Evolutionary conservation across 129 eudicot genomes (phyloP), one percentile per base, ranked within the genome.

Genomic region (Rutidosis leptorrhynchoides): DNA sequence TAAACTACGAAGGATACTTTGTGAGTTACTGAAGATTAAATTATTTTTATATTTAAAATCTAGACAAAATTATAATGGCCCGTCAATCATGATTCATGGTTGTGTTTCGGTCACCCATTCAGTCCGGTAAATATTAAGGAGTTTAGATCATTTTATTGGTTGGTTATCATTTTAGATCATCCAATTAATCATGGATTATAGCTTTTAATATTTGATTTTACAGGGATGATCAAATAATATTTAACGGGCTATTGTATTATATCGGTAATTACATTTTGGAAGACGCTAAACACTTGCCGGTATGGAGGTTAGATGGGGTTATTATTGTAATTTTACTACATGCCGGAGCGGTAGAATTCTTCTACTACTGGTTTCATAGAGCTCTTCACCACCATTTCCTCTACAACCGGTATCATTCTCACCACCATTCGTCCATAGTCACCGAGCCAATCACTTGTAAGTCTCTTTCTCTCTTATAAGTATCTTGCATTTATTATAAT

Each of bases 391-490:
- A 87, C 48, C 90, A 87, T 65, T 84, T 51, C 53, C 95, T 87
- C 52, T 87, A 87, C 75, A 81, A 76, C 62, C 84, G 90, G 54
- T 87, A 87, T 59, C 95, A 87, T 68, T 87, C 95, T 4, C 95
- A 87, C 52, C 95, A 87, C 67, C 95, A 87, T 58, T 79, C 90
- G 28, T 87, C 95, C 74, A 73, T 87, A 25, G 95, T 79, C 72
- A 87, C 95, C n/a, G 85, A 87, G 80, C 95, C 95, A 30, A 87
- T 87, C 43, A 79, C 90, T 14, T 87, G 95, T 87, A 84, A 67
- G 48, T 45, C 65, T 54, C 25, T 25, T 21, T 49, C 33, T 29
- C 49, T 28, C 60, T n/a, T n/a, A n/a, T n/a, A n/a, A n/a, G n/a
- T n/a, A n/a, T n/a, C n/a, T n/a, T n/a, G n/a, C n/a, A n/a, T n/a